Base-by-base conservation (phyloP, 768 basidiomycete genomes). In the Naematelia aurantialba region DNA sequence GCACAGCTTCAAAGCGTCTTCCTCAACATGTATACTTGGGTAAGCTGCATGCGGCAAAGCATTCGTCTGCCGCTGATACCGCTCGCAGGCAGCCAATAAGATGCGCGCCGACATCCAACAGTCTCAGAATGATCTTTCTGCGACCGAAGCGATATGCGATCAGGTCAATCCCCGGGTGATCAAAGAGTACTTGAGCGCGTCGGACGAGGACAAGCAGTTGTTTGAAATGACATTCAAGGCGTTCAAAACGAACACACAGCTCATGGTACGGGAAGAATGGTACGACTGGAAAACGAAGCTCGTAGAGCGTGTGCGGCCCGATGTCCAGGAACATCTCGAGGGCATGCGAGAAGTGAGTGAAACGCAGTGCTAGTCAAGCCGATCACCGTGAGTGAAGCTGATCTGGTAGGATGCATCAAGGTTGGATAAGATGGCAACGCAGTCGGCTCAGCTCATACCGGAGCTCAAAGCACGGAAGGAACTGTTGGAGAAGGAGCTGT, bases 1-100 rank as follows among this genome's bases (percentile, higher is more conserved):
- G 76, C 70, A 1, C 66, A 71, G 51, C 55, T 74, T 46, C 60
- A 69, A 34, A 53, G 48, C 12, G 62, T 69, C 19, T 67, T 68
- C 51, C 56, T 69, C 31, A 66, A 77, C 59, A 73, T 73, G 73
- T 77, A 77, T 60, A 67, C 57, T 31, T 77, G 76, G 73, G 75
- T 74, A 48, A 56, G 73, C 61, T 4, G 21, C 24, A 5, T 17
- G 21, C 27, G 11, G 46, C 8, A 25, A 50, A n/a, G n/a, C n/a
- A n/a, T n/a, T n/a, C n/a, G 12, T 30, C 39, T 4, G n/a, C 3
- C 34, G 25, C 5, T 34, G 14, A 19, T 44, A 52, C 56, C 51
- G 56, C 45, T 13, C 29, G 2, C 48, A 76, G 75, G 77, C 73
- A 17, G 65, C 62, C 29, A 65, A 70, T 48, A 68, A 73, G 59